Evolutionary conservation across 768 basidiomycete species (phyloP).

Genomic region (Sporobolomyces roseus): DNA sequence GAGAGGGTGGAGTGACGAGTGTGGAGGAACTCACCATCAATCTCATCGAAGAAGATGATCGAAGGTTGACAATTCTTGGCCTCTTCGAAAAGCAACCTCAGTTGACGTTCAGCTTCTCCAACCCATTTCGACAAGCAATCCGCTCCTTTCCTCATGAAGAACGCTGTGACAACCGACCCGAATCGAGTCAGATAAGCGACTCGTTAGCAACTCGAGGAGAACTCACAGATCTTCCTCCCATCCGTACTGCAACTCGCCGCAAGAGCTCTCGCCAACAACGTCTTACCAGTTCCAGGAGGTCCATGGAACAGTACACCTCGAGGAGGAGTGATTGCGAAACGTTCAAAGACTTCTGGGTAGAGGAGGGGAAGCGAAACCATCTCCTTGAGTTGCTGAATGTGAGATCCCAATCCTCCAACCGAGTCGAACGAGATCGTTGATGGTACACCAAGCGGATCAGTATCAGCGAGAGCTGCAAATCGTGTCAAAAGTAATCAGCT

Average conservation of each 20-base stretch:
- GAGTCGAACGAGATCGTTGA: constrained; percentile 91
- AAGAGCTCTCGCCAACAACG: constrained; percentile 84
- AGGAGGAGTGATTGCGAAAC: constrained; percentile 88
- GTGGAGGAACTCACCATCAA: constrained; percentile 62
- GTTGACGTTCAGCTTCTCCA: constrained; percentile 93
- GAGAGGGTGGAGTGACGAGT: not conserved
- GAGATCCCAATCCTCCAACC: constrained; percentile 91
- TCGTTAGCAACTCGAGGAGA: too few species aligned
- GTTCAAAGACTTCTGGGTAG: constrained; percentile 94
- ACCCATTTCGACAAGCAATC: constrained; percentile 99
- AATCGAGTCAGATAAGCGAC: too few species aligned
- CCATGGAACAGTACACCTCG: constrained; percentile 96
- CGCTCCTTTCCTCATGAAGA: constrained; percentile 99
- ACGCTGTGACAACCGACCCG: too few species aligned
- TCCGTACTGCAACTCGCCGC: constrained; percentile 85
- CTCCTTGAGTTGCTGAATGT: constrained; percentile 94
- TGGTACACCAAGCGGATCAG: constrained; percentile 91
- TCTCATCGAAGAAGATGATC: constrained; percentile 99
- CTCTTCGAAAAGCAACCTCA: constrained; percentile 92
- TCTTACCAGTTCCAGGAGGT: constrained; percentile 98
- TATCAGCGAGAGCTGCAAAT: constrained; percentile 64
- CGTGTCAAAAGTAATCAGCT: not conserved
- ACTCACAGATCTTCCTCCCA: constrained; percentile 80
- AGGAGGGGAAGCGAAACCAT: constrained; percentile 94
- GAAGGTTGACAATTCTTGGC: constrained; percentile 85